Conservation (phyloP, 192 early-diverging fungal genomes). For the Coemansia sp. region DNA sequence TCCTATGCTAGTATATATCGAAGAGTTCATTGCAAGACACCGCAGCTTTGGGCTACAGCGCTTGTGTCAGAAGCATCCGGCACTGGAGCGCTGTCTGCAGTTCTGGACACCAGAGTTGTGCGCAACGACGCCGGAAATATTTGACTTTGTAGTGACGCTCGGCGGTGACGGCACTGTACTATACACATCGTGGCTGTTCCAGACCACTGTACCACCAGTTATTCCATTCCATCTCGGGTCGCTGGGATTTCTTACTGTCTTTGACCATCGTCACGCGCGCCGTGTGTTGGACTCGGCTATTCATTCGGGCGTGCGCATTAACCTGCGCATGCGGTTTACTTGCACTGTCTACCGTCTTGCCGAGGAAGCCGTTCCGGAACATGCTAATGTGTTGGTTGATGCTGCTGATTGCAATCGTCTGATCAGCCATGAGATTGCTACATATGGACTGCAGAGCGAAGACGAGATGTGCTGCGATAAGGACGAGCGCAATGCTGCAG, state of each 20-base stretch:
- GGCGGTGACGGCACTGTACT: conserved; percentile 97
- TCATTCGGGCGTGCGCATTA: conserved; percentile 73
- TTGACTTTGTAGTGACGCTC: conserved; percentile 91
- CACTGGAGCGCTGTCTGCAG: conserved; percentile 53
- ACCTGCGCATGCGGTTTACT: conserved; percentile 83
- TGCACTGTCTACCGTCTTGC: conserved; percentile 82
- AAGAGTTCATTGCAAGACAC: conserved; percentile 60
- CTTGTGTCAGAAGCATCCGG: conserved; percentile 46
- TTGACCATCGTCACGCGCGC: conserved; percentile 65
- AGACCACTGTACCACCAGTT: conserved; percentile 85
- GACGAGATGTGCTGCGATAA: conserved; percentile 26
- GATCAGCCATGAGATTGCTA: conserved; percentile 45
- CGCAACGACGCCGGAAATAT: conserved; percentile 60
- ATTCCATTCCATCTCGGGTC: conserved; percentile 92
- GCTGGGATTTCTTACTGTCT: conserved; percentile 92
- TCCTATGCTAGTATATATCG: conserved; percentile 57
- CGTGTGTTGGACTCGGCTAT: conserved; percentile 63
- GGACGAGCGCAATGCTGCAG: conserved; percentile 47
- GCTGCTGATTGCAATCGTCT: conserved; percentile 48
- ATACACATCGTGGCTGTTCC: conserved; percentile 89
- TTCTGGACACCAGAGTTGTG: conserved; percentile 81
- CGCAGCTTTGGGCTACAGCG: conserved; percentile 59
- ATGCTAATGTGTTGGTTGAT: conserved; percentile 45
- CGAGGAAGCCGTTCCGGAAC: conserved; percentile 32
- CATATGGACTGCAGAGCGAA: conserved; percentile 40